Base-by-base conservation (phyloP, 2,329 filamentous ascomycete species). In the Trichoderma gracile region DNA sequence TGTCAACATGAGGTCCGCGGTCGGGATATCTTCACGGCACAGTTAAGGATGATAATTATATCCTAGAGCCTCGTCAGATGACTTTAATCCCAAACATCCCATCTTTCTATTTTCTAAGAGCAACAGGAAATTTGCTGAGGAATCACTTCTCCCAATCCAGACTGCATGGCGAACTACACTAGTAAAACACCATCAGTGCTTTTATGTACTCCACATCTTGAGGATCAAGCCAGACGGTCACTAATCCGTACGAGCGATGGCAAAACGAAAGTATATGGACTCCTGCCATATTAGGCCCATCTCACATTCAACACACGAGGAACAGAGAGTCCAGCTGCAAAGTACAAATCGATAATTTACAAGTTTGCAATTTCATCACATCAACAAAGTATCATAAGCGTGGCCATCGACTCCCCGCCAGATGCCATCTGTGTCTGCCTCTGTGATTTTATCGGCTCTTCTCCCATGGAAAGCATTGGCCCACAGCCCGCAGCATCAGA, bases 311-410 rank as follows among this genome's bases (percentile, higher is more conserved):
- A 27, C 47, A 62, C 59, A 38, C 38, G 14, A 54, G 46, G 54
- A 5, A 38, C 33, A 30, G 6, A 54, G 43, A 30, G 38, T 40
- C 49, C 59, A 62, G 54, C 21, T 53, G 46, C 49, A 54, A 17
- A 38, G 49, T 54, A 62, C 40, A 62, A n/a, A 46, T 45, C 45
- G 15, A 54, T 54, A 54, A 46, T 62, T 49, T 62, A 62, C 59
- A 62, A 42, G 49, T 17, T 46, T 38, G 12, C 59, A 49, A 54
- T 23, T 62, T 40, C 49, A 62, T 61, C 47, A 25, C 58, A 61
- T 62, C 59, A 62, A 62, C 59, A 53, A 38, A 62, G 59, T 33
- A 40, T 46, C 59, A 46, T 62, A 4, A 62, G 19, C 49, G 53
- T 62, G 59, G 49, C 27, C 45, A 27, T 50, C 33, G 17, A 7